Percentiles rank a stretch among this genome's conserved stretches.
Evolutionary conservation across 2,329 filamentous ascomycete genomes (phyloP).

Genomic region (Aspergillus tamarii): DNA sequence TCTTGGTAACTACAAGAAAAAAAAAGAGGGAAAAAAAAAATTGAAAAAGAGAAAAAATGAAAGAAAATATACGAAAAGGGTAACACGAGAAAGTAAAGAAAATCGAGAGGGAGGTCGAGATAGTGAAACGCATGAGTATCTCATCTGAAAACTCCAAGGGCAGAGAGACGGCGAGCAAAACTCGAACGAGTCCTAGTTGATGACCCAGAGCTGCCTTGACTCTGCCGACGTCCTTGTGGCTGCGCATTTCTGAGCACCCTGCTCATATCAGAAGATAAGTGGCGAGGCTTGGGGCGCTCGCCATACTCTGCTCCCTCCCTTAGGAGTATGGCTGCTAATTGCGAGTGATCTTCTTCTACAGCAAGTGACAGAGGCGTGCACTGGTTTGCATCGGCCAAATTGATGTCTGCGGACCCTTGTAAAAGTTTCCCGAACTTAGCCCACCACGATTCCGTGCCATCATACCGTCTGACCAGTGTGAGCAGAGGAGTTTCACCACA

Average conservation of each 20-base stretch:
- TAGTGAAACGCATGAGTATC: background rate
- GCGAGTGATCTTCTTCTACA: background rate
- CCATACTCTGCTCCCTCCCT: background rate
- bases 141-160: background rate
- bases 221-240: background rate
- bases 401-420: conserved; percentile 1
- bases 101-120: background rate
- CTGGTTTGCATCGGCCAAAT: background rate
- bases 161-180: background rate
- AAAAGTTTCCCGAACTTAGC: conserved; percentile 4
- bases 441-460: background rate
- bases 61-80: background rate
- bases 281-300: background rate
- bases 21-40: no score
- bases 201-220: background rate
- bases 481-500: conserved; percentile 12
- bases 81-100: background rate
- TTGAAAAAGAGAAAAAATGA: background rate
- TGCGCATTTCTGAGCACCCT: background rate
- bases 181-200: background rate
- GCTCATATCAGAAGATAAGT: background rate
- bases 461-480: conserved; percentile 2
- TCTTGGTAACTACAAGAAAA: background rate
- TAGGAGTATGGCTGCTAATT: background rate
- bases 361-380: conserved; percentile 6